phyloP scores from a whole-genome alignment of 129 eudicot species.

The Arctium lappa region DNA sequence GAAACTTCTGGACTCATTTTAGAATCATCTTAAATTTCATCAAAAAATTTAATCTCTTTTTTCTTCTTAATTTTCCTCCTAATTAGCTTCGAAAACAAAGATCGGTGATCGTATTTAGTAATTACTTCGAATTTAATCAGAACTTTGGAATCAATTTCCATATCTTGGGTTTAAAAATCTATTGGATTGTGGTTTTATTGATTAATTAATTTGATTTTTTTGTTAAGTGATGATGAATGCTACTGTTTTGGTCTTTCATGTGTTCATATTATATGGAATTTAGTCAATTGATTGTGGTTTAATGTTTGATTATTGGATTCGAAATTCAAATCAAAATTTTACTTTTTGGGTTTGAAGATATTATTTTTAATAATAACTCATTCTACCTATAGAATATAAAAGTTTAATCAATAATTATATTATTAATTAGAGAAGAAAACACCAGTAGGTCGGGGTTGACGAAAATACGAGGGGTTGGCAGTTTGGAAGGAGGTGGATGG shows the following conservation, averaged over 20 bases:
- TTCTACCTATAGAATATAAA: too few relatives aligned
- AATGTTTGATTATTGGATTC: slow-evolving; percentile 22
- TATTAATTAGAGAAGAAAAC: neutral
- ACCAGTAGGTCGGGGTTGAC: neutral
- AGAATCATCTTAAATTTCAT: slow-evolving; percentile 62
- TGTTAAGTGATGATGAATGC: slow-evolving; percentile 9
- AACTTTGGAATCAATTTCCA: slow-evolving; percentile 30
- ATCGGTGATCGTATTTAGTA: slow-evolving; percentile 14
- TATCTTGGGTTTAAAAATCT: slow-evolving; percentile 12
- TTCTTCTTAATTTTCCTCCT: neutral
- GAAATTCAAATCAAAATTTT: slow-evolving; percentile 11
- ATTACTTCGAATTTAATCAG: slow-evolving; percentile 1
- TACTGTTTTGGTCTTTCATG: slow-evolving; percentile 15
- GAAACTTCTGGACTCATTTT: slow-evolving; percentile 60
- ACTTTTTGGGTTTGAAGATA: slow-evolving; percentile 9
- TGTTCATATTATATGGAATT: slow-evolving; percentile 6
- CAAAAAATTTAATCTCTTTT: neutral
- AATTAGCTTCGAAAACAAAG: slow-evolving; percentile 9
- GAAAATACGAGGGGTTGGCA: neutral
- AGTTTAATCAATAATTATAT: neutral
- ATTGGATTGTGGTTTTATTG: slow-evolving; percentile 19
- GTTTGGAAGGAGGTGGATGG: neutral
- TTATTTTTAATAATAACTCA: neutral
- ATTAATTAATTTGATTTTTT: slow-evolving; percentile 13
- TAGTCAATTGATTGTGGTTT: slow-evolving; percentile 27